Conservation (phyloP, 352 stramenopile species). For the Chrysophaeum taylorii region DNA sequence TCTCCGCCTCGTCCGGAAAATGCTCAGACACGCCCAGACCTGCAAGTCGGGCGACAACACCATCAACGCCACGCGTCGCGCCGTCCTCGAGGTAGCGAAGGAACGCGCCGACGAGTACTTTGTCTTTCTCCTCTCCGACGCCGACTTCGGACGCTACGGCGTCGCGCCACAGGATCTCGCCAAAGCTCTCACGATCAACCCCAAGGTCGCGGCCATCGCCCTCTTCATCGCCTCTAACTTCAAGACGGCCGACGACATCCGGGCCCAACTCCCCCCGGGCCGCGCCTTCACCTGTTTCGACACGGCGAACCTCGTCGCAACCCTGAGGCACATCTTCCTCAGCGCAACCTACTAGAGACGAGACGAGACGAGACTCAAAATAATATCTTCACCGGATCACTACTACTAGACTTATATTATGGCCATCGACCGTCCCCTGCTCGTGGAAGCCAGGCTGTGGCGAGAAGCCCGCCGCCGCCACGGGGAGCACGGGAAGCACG, state of each 20-base stretch:
- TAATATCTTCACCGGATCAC: too few species aligned
- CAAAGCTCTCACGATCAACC: neutral
- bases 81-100: neutral
- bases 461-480: too few species aligned
- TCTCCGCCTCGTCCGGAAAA: neutral
- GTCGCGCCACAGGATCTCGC: neutral
- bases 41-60: neutral
- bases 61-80: neutral
- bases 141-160: neutral
- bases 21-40: neutral
- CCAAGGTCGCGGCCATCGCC: neutral
- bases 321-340: neutral
- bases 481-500: too few species aligned
- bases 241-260: neutral
- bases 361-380: too few species aligned
- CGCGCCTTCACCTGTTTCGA: neutral
- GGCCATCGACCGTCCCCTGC: too few species aligned
- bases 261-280: neutral
- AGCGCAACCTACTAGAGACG: too few species aligned
- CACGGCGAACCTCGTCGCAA: neutral
- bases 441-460: too few species aligned
- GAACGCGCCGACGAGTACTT: neutral
- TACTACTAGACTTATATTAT: too few species aligned
- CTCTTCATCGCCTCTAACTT: neutral
- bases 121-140: neutral